These are phyloP conservation scores for Serendipita sp. DNA, from an alignment of 768 basidiomycete species.

Conservation along the genomic window DNA sequence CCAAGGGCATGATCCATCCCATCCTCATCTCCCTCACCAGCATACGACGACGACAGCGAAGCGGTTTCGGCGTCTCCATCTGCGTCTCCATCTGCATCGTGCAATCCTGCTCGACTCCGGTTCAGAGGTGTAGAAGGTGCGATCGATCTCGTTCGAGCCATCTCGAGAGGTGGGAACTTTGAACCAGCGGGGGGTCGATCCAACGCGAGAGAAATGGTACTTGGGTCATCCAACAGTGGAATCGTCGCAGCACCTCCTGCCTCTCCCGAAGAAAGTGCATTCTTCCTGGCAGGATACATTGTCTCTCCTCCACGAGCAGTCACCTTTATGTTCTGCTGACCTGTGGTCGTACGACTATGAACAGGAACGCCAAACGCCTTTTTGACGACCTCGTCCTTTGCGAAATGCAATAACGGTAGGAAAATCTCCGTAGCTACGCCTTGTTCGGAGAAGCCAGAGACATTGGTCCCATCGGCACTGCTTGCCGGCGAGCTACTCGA, in stretches of 20 bases:
- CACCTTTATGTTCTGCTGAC: not conserved
- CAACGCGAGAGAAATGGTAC: not conserved
- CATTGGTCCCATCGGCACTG: constrained; percentile 12
- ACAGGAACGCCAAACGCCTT: not conserved
- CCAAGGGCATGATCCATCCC: constrained; percentile 19
- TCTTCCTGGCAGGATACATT: no score
- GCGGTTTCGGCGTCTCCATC: not conserved
- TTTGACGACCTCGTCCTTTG: constrained; percentile 22
- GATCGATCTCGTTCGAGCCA: not conserved
- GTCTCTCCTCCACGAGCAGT: no score
- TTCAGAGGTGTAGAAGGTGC: not conserved
- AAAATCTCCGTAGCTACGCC: constrained; percentile 73
- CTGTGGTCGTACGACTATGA: not conserved
- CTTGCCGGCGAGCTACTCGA: constrained; percentile 12
- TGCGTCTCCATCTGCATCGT: not conserved
- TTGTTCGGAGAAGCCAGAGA: constrained; percentile 16
- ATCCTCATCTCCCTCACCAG: not conserved
- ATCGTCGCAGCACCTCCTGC: not conserved
- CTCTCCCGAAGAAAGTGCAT: no score
- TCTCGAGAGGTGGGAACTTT: not conserved
- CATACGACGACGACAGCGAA: not conserved
- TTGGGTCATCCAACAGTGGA: not conserved
- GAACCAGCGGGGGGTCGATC: not conserved
- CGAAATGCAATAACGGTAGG: constrained; percentile 82
- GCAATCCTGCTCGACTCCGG: not conserved